These are phyloP conservation scores for Drechmeria coniospora DNA, from an alignment of 2,329 filamentous ascomycete species.

Conservation along the genomic window DNA sequence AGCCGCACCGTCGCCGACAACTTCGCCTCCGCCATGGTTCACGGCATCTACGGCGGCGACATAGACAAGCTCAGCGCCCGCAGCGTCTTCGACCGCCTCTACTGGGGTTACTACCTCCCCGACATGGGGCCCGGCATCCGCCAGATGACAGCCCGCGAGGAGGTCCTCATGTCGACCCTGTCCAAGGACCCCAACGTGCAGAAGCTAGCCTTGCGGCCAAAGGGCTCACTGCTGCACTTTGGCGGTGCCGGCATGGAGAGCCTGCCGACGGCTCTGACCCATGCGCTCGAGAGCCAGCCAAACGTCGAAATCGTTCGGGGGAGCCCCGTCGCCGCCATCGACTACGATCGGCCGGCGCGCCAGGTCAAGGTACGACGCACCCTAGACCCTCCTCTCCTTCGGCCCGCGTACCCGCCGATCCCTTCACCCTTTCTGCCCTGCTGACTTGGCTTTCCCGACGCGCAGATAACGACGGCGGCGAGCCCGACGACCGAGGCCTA, in stretches of 20 bases:
- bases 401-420: too few relatives aligned
- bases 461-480: conserved; percentile 7
- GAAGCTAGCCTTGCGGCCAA: conserved; percentile 15
- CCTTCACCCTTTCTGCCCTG: too few relatives aligned
- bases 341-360: conserved; percentile 19
- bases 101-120: conserved; percentile 15
- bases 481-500: conserved; percentile 14
- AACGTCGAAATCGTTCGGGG: conserved; percentile 46
- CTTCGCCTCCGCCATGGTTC: conserved; percentile 57
- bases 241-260: conserved; percentile 44
- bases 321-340: conserved; percentile 31
- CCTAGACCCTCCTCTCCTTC: neutral
- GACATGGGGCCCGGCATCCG: conserved; percentile 24
- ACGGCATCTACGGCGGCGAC: conserved; percentile 89
- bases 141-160: conserved; percentile 16
- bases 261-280: conserved; percentile 38
- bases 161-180: conserved; percentile 13
- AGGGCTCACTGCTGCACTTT: conserved; percentile 19
- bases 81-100: conserved; percentile 28
- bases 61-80: conserved; percentile 64
- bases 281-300: conserved; percentile 29
- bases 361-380: conserved; percentile 23
- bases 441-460: neutral
- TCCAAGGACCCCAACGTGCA: conserved; percentile 14
- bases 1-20: conserved; percentile 44